Evolutionary conservation across 2,329 filamentous ascomycete species (phyloP).

Genomic region (Alternaria alternata): DNA sequence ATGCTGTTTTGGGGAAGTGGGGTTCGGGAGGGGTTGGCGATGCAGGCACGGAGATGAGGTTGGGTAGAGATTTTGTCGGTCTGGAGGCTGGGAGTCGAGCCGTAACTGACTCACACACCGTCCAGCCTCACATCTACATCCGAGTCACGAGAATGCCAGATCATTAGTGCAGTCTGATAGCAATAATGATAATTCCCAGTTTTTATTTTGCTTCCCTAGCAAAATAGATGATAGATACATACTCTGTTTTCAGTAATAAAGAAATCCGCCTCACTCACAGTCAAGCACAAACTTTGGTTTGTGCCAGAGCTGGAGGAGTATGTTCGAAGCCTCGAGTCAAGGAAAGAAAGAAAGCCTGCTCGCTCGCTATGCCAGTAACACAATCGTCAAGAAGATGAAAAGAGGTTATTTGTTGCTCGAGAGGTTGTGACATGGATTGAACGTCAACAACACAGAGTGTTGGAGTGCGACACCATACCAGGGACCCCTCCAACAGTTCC

Average conservation of each 20-base stretch:
- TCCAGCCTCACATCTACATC: neutral
- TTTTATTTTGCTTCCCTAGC: conserved; percentile 6
- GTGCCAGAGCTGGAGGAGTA: conserved; percentile 14
- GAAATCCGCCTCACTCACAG: conserved; percentile 17
- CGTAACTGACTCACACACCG: neutral
- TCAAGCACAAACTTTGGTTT: neutral
- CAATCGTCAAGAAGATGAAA: conserved; percentile 40
- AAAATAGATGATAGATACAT: conserved; percentile 18
- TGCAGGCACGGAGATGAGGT: conserved; percentile 4
- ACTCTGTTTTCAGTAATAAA: conserved; percentile 19
- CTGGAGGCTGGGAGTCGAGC: neutral
- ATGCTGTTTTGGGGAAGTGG: neutral
- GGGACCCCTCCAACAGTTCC: conserved; percentile 13
- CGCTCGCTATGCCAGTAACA: conserved; percentile 51
- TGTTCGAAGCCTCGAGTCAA: conserved; percentile 11
- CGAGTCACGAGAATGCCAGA: neutral
- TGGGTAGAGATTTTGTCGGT: neutral
- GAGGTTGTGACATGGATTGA: neutral
- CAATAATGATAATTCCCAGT: conserved; percentile 14
- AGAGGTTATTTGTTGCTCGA: conserved; percentile 12
- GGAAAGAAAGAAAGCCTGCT: conserved; percentile 20
- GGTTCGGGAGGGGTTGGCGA: neutral
- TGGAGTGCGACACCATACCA: conserved; percentile 17
- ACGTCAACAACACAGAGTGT: conserved; percentile 16
- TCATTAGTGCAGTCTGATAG: neutral